phyloP scores from a whole-genome alignment of 495 filamentous ascomycete genomes.

The Cenococcum geophilum region DNA sequence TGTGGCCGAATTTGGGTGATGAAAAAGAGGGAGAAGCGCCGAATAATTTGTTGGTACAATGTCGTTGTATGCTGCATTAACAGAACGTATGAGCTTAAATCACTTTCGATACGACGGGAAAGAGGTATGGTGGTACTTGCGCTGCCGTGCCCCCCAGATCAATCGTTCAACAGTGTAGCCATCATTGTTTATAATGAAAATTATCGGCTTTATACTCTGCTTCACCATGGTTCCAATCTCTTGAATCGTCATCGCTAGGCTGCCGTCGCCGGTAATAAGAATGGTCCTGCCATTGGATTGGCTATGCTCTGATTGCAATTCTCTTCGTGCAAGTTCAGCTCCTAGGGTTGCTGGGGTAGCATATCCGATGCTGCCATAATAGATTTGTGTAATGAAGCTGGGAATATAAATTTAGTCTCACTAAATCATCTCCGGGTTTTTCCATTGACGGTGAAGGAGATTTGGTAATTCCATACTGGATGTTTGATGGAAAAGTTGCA shows the following conservation, averaged over 20 bases:
- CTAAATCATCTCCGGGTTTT: background rate
- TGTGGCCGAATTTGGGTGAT: conserved; percentile 24
- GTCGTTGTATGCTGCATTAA: conserved; percentile 36
- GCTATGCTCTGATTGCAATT: conserved; percentile 9
- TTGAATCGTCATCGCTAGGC: conserved; percentile 37
- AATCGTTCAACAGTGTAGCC: conserved; percentile 41
- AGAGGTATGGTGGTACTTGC: conserved; percentile 6
- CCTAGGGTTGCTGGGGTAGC: conserved; percentile 37
- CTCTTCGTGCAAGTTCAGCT: conserved; percentile 30
- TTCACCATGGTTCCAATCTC: conserved; percentile 41
- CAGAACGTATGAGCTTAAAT: background rate
- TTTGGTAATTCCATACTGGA: conserved; percentile 1
- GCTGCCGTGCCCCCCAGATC: conserved; percentile 38
- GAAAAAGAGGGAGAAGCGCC: conserved; percentile 38
- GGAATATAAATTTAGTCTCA: background rate
- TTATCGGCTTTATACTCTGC: conserved; percentile 23
- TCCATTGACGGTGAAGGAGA: background rate
- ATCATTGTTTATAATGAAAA: conserved; percentile 39
- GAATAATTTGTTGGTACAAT: conserved; percentile 37
- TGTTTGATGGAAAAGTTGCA: conserved; percentile 17
- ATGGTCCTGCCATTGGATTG: conserved; percentile 30
- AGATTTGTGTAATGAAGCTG: conserved; percentile 36
- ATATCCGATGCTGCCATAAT: conserved; percentile 40
- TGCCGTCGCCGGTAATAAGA: conserved; percentile 39
- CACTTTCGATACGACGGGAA: background rate